phyloP scores from a whole-genome alignment of 1,139 yeast species.

The Suhomyces bokatorum region DNA sequence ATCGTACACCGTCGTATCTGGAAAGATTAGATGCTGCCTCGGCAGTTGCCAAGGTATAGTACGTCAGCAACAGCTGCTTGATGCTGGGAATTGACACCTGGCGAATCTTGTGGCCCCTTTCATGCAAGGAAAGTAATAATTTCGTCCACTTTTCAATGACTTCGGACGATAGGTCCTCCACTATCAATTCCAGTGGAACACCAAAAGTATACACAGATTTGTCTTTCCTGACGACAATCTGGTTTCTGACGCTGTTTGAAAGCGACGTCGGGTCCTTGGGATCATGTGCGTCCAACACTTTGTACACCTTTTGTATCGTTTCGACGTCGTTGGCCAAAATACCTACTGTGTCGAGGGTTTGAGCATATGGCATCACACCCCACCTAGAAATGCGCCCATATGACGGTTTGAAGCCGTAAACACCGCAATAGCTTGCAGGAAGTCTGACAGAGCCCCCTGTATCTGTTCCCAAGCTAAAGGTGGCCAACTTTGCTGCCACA shows the following conservation, averaged over 20 bases:
- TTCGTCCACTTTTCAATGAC: constrained; percentile 49
- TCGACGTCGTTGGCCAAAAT: constrained; percentile 56
- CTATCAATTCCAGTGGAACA: constrained; percentile 63
- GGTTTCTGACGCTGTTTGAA: constrained; percentile 34
- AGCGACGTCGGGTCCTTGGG: constrained; percentile 79
- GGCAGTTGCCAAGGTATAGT: constrained; percentile 85
- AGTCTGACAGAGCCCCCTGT: constrained; percentile 95
- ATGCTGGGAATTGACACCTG: constrained; percentile 72
- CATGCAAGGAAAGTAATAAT: constrained; percentile 39
- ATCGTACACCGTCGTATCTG: constrained; percentile 86
- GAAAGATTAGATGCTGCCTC: constrained; percentile 94
- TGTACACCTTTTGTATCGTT: constrained; percentile 49
- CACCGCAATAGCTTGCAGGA: constrained; percentile 87
- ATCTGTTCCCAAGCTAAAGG: constrained; percentile 81
- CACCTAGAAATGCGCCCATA: constrained; percentile 89
- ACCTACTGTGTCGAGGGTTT: constrained; percentile 93
- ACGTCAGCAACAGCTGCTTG: constrained; percentile 70
- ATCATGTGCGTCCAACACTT: constrained; percentile 61
- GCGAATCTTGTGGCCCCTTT: constrained; percentile 55
- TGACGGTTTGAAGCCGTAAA: constrained; percentile 86
- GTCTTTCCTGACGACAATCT: constrained; percentile 14
- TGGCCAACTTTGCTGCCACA: constrained; percentile 68
- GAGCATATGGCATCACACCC: constrained; percentile 94
- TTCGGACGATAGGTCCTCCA: constrained; percentile 53
- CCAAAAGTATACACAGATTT: constrained; percentile 46